Evolutionary conservation across 495 filamentous ascomycete species (phyloP), one percentile per base, ranked within the genome.

Genomic region (Aspergillus nidulans): DNA sequence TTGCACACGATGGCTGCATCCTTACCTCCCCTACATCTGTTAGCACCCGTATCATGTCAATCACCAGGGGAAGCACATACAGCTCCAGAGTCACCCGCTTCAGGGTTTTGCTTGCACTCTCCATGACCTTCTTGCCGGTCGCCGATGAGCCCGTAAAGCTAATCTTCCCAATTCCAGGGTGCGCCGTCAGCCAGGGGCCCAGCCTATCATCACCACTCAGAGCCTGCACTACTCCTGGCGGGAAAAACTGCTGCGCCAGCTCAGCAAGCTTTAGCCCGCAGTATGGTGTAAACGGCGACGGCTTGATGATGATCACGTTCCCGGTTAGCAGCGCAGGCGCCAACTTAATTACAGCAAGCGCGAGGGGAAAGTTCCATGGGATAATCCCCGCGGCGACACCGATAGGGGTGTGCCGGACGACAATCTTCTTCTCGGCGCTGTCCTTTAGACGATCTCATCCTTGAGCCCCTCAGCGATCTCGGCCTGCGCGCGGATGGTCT

Each of bases 221-320:
- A 25, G 95, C 80, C 68, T 95, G 95, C 47, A 97, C 75, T 5
- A 95, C 91, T 32, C 92, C 92, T 6, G 85, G 75, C 34, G 92
- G 92, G 66, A 96, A 92, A 18, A 91, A 90, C 70, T 94, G 83
- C 59, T 85, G 80, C 36, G 82, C 85, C 10, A 96, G 77, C 62
- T 95, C 87, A 26, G 85, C 90, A 18, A 96, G 73, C 63, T 90
- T 92, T 82, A 94, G 91, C 36, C 84, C 85, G 20, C 89, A 90
- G 18, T 92, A 89, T 6, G 92, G 92, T 49, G 95, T 91, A 52
- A 90, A 83, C 70, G 96, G 92, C 0, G 92, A 95, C 5, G 91
- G 86, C 75, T 97, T 97, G 58, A 96, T 74, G 62, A 97, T 86
- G 49, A 96, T 70, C 2, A 70, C 72, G 62, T 84, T 83, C 0